Evolutionary conservation across 2,329 filamentous ascomycete genomes (phyloP).

Genomic region (Tothia fuscella): DNA sequence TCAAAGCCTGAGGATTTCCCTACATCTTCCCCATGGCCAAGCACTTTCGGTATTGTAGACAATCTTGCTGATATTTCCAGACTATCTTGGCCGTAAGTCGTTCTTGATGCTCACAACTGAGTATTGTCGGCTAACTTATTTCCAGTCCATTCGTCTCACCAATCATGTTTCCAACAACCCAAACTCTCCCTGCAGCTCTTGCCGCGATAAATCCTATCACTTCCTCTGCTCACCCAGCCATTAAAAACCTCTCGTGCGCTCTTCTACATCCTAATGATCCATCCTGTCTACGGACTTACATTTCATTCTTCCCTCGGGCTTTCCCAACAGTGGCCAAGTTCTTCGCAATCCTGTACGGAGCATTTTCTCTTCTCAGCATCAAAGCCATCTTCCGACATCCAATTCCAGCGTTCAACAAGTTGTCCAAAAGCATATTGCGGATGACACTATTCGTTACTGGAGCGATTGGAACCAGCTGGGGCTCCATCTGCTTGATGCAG

Average conservation of each 20-base stretch:
- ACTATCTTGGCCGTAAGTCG: constrained; percentile 67
- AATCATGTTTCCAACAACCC: constrained; percentile 64
- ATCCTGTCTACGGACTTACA: constrained; percentile 74
- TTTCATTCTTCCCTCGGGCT: constrained; percentile 75
- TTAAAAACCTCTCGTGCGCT: constrained; percentile 76
- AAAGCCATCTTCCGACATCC: constrained; percentile 58
- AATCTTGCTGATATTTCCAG: constrained; percentile 70
- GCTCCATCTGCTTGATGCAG: constrained; percentile 80
- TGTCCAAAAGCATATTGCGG: constrained; percentile 59
- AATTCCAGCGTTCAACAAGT: constrained; percentile 49
- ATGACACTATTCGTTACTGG: constrained; percentile 70
- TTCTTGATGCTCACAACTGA: constrained; percentile 1
- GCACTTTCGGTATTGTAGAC: constrained; percentile 63
- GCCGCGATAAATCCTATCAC: constrained; percentile 63
- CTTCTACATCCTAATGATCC: constrained; percentile 79
- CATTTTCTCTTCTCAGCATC: constrained; percentile 58
- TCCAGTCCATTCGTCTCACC: constrained; percentile 65
- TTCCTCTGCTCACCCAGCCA: constrained; percentile 73
- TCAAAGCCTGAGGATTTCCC: constrained; percentile 58
- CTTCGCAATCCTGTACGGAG: constrained; percentile 62
- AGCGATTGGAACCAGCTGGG: constrained; percentile 79
- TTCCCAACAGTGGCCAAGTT: constrained; percentile 70
- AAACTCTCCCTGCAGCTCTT: constrained; percentile 54
- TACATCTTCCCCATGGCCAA: constrained; percentile 58
- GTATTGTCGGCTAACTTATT: constrained; percentile 14